Evolutionary conservation across 2,329 filamentous ascomycete genomes (phyloP).

Genomic region (Mariannaea sp.): DNA sequence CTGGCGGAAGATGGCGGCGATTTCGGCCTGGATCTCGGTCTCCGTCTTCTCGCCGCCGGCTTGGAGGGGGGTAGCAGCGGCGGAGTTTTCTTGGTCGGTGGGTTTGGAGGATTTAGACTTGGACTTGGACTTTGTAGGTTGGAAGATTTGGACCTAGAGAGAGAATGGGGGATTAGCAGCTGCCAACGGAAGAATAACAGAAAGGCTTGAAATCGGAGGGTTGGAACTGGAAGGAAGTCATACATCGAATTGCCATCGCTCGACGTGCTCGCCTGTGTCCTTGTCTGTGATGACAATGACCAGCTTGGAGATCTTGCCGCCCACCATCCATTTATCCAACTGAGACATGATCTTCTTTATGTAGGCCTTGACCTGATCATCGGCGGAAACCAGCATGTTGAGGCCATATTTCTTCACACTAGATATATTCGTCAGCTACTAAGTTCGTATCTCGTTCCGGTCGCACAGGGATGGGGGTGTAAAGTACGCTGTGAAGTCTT

Average conservation of each 20-base stretch:
- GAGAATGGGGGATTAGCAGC: conserved; percentile 12
- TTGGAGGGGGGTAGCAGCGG: conserved; percentile 38
- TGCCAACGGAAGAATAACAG: conserved; percentile 18
- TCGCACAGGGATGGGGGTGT: conserved; percentile 15
- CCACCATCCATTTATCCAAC: conserved; percentile 96
- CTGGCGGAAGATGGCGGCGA: conserved; percentile 95
- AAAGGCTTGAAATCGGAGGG: neutral
- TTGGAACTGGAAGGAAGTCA: conserved; percentile 23
- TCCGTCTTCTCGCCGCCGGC: conserved; percentile 76
- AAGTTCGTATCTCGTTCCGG: neutral
- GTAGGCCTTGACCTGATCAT: conserved; percentile 98
- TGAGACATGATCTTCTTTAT: conserved; percentile 99
- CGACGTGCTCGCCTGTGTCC: conserved; percentile 93
- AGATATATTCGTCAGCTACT: conserved; percentile 2
- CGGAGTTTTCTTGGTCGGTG: conserved; percentile 72
- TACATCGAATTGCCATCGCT: conserved; percentile 98
- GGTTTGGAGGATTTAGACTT: conserved; percentile 53
- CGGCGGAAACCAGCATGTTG: conserved; percentile 95
- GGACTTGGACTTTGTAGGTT: conserved; percentile 45
- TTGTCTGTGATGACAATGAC: conserved; percentile 97
- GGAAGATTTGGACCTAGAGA: conserved; percentile 47
- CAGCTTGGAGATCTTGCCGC: conserved; percentile 94
- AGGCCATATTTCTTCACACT: conserved; percentile 97
- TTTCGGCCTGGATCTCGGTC: conserved; percentile 90
- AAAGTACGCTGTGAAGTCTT: conserved; percentile 93